Conservation (phyloP, 768 basidiomycete species). For the Floccularia luteovirens region DNA sequence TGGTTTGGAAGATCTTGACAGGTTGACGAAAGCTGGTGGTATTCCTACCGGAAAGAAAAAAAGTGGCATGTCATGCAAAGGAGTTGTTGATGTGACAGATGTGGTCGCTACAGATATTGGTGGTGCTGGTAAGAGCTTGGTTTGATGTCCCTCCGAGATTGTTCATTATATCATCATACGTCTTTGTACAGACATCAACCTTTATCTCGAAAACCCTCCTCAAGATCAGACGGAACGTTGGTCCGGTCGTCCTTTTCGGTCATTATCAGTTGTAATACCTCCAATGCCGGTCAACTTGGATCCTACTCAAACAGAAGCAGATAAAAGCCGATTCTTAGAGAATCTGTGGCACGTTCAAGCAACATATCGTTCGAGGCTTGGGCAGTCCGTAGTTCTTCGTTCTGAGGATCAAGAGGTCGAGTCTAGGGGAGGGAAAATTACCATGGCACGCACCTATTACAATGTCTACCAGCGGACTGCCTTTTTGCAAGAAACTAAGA, state of each 20-base stretch:
- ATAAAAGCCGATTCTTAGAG: conserved; percentile 80
- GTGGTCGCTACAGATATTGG: conserved; percentile 80
- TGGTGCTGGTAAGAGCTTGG: conserved; percentile 57
- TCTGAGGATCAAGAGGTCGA: conserved; percentile 76
- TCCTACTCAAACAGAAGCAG: conserved; percentile 50
- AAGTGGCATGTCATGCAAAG: conserved; percentile 78
- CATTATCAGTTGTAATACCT: conserved; percentile 70
- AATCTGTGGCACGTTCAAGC: conserved; percentile 90
- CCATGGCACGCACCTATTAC: conserved; percentile 76
- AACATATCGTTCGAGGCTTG: conserved; percentile 61
- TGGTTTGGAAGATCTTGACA: conserved; percentile 77
- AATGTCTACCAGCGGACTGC: conserved; percentile 82
- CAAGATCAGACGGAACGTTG: conserved; percentile 80
- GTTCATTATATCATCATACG: background rate
- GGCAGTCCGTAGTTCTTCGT: conserved; percentile 66
- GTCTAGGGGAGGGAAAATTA: conserved; percentile 48
- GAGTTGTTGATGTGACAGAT: conserved; percentile 78
- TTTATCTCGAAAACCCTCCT: conserved; percentile 81
- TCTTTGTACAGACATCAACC: conserved; percentile 69
- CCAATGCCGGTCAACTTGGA: conserved; percentile 61
- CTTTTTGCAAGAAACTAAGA: conserved; percentile 71
- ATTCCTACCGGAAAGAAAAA: conserved; percentile 64
- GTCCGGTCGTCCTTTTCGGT: conserved; percentile 81
- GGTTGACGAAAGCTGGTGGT: conserved; percentile 54
- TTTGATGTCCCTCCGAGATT: conserved; percentile 4